Evolutionary conservation across 345 rosid genomes (phyloP).

Genomic region (Leavenworthia alabamica): DNA sequence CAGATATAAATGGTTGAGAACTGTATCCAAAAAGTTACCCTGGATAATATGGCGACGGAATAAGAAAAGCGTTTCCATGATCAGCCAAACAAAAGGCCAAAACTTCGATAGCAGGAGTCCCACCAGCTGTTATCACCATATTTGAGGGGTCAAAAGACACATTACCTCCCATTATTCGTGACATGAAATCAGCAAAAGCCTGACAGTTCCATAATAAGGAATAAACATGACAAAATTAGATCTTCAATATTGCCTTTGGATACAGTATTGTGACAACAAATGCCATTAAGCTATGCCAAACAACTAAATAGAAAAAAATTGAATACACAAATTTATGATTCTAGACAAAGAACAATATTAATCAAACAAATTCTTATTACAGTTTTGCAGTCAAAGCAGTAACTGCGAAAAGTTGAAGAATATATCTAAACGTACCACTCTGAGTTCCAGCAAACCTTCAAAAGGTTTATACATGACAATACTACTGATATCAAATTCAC

Average conservation of each 20-base stretch:
- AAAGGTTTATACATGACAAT: slow-evolving; percentile 64
- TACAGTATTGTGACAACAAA: background rate
- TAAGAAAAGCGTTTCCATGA: slow-evolving; percentile 77
- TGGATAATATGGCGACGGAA: slow-evolving; percentile 87
- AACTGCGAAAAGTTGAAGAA: background rate
- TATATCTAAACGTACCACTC: slow-evolving; percentile 49
- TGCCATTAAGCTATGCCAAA: background rate
- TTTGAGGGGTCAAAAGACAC: slow-evolving; percentile 65
- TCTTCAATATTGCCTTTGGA: background rate
- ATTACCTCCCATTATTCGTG: slow-evolving; percentile 46
- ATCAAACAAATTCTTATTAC: background rate
- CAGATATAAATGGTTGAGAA: background rate
- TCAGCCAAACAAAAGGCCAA: slow-evolving; percentile 85
- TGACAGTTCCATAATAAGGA: slow-evolving; percentile 20
- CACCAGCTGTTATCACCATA: slow-evolving; percentile 71
- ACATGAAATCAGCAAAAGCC: slow-evolving; percentile 86
- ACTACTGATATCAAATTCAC: slow-evolving; percentile 48
- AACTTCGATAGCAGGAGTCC: slow-evolving; percentile 82
- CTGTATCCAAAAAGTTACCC: slow-evolving; percentile 44
- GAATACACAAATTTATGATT: background rate
- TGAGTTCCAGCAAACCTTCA: slow-evolving; percentile 65
- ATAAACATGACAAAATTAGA: background rate
- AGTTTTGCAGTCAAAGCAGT: background rate
- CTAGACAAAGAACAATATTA: background rate
- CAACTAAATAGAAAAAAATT: background rate